Base-by-base conservation (phyloP, 2,329 filamentous ascomycete species). In the Colletotrichum australisinense region DNA sequence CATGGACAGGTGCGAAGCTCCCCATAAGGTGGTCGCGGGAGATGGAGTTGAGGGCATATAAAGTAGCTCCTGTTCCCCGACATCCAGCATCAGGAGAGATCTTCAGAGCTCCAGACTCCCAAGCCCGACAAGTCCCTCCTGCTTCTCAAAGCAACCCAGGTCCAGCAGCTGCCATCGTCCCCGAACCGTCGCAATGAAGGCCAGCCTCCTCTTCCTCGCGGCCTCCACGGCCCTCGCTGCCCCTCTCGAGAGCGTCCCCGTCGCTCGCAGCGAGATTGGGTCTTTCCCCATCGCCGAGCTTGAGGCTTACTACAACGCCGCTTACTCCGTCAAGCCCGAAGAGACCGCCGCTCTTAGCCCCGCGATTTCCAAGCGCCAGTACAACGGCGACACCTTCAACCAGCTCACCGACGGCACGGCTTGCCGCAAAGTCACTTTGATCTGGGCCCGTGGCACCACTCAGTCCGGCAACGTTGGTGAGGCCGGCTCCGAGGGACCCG, bases 371-470 rank as follows among this genome's bases (percentile, higher is more conserved):
- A 70, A 62, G 35, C 70, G 70, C 14, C 70, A 75, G 68, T 75
- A 75, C 65, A 63, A 67, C 46, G 52, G 56, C 22, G 66, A 68
- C 64, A 68, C 64, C 64, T 74, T 59, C 64, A 75, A 75, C 68
- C 74, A 75, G 72, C 72, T 75, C 38, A 74, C 72, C 19, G 74
- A 75, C n/a, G 74, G 74, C 60, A 74, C 74, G 12, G 12, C 70
- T 7, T 88, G 86, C 79, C 85, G 84, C 55, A 76, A 81, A 32
- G 83, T 88, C 70, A 90, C 87, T 5, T 79, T 90, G 63, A 86
- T 91, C 76, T 90, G 88, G 75, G 88, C 88, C 24, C 85, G 88
- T 19, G 88, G 89, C 8, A 89, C 88, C 4, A 85, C 83, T 5
- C 87, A 90, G 78, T 46, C 72, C 1, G 88, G 87, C 52, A 90